Evolutionary conservation across 1,284 basidiomycete genomes (phyloP).

Genomic region (Naganishia liquefaciens): DNA sequence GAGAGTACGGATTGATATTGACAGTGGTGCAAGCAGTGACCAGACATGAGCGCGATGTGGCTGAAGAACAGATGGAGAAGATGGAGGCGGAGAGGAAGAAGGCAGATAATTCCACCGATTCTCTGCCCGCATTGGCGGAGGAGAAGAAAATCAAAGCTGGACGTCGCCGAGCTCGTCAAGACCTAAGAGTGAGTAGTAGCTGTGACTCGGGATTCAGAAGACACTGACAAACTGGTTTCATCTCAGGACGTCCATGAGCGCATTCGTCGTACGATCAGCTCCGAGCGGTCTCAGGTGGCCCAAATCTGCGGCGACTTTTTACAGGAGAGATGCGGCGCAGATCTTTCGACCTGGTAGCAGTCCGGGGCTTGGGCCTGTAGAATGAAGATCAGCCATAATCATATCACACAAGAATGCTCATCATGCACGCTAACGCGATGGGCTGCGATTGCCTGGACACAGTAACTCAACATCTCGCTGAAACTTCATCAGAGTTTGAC

Average conservation of each 20-base stretch:
- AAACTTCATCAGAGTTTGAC: no score
- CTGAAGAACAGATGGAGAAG: conserved; percentile 23
- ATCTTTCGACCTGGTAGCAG: conserved; percentile 19
- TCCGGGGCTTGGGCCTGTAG: no score
- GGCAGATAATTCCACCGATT: conserved; percentile 15
- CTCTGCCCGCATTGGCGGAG: conserved; percentile 11
- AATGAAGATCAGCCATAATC: no score
- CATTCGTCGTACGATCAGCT: conserved; percentile 14
- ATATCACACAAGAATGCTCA: no score
- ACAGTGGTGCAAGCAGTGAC: conserved; percentile 25
- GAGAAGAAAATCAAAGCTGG: conserved; percentile 22
- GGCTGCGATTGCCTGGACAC: no score
- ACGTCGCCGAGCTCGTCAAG: conserved; percentile 22
- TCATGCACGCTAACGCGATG: no score
- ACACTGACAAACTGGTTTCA: background rate
- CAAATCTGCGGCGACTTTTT: conserved; percentile 24
- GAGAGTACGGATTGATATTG: conserved; percentile 20
- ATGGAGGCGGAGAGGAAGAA: conserved; percentile 22
- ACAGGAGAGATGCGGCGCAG: conserved; percentile 12
- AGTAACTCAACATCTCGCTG: no score
- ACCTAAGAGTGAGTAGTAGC: conserved; percentile 6
- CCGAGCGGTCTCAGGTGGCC: conserved; percentile 17
- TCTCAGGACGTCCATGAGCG: conserved; percentile 20
- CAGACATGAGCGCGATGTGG: conserved; percentile 11
- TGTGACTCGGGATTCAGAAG: background rate